phyloP scores from a whole-genome alignment of 805 yeast species.

The Kuraishia piskuri region DNA sequence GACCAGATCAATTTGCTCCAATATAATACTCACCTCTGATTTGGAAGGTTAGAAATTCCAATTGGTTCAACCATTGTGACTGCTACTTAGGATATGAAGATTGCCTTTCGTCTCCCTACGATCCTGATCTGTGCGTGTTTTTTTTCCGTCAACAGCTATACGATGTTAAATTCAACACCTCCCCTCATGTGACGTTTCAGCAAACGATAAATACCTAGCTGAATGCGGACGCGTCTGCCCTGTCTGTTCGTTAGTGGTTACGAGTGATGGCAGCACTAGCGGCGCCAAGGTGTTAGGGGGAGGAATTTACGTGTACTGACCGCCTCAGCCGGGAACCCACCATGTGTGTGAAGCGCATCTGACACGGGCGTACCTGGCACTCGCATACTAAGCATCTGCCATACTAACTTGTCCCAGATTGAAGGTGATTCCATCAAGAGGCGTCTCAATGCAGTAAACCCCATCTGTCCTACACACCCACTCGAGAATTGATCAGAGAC shows the following conservation, averaged over 20 bases:
- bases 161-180: no score
- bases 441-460: no score
- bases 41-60: slow-evolving; percentile 67
- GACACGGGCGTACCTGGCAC: no score
- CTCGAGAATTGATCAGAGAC: no score
- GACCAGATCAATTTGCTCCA: neutral
- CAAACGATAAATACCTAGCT: neutral
- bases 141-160: no score
- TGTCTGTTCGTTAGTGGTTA: neutral
- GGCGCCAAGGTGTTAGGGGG: neutral
- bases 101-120: neutral
- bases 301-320: neutral
- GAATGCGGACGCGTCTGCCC: neutral
- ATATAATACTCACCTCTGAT: slow-evolving; percentile 46
- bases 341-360: no score
- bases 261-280: neutral
- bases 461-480: no score
- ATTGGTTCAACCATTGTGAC: slow-evolving; percentile 36
- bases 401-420: no score
- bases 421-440: no score
- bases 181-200: neutral
- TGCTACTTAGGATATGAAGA: neutral
- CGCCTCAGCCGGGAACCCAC: neutral
- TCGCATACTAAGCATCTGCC: no score
- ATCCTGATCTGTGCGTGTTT: neutral